Conservation (phyloP, 305 asterid species). For the Fraxinus sp. region DNA sequence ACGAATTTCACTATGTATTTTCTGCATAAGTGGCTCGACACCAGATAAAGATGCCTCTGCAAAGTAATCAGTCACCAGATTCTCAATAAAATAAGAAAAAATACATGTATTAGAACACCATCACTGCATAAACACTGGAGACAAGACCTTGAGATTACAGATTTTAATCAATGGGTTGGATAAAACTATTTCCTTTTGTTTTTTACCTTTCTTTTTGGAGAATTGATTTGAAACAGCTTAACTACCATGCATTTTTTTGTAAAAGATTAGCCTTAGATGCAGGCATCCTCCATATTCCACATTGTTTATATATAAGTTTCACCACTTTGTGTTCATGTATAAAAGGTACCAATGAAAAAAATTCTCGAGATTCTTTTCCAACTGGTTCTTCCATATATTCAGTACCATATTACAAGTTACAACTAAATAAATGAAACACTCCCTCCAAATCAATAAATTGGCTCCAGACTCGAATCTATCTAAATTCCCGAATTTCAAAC, state of each 20-base stretch:
- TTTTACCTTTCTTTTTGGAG: background rate
- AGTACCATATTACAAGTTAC: background rate
- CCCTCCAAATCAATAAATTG: background rate
- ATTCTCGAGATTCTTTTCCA: background rate
- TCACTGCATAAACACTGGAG: background rate
- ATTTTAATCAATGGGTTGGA: background rate
- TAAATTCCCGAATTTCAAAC: background rate
- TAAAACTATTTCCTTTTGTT: background rate
- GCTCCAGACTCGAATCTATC: background rate
- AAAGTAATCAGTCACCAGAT: constrained; percentile 27
- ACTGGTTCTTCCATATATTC: background rate
- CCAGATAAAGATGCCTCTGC: constrained; percentile 93
- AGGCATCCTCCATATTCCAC: background rate
- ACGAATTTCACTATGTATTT: constrained; percentile 86
- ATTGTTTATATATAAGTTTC: background rate
- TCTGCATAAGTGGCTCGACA: constrained; percentile 98
- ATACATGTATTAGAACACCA: constrained; percentile 15
- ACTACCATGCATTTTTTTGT: background rate
- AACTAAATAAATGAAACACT: background rate
- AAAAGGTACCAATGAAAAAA: background rate
- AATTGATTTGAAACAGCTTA: background rate
- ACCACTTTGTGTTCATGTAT: background rate
- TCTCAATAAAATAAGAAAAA: constrained; percentile 15
- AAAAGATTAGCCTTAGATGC: background rate
- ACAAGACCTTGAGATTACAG: background rate